These are phyloP conservation scores for Paraphoma chrysanthemicola DNA, from an alignment of 2,329 filamentous ascomycete species.

Conservation along the genomic window DNA sequence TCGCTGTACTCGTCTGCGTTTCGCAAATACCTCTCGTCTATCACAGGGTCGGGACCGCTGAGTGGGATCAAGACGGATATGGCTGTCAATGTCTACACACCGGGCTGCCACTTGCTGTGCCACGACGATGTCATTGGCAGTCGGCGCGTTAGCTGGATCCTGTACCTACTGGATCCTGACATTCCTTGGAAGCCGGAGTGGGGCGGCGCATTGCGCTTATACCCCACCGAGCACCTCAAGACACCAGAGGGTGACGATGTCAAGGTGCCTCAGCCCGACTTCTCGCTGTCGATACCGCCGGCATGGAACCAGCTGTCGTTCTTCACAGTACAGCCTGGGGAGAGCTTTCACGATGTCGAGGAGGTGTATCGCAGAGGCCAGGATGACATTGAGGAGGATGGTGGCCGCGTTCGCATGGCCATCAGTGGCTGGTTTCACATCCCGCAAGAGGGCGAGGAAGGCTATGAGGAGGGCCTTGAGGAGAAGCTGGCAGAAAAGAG, in stretches of 20 bases:
- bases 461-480: constrained; percentile 86
- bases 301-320: constrained; percentile 98
- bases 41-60: constrained; percentile 85
- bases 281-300: constrained; percentile 83
- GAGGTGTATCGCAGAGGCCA: constrained; percentile 81
- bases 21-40: constrained; percentile 83
- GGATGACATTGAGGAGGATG: constrained; percentile 69
- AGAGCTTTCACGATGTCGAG: constrained; percentile 98
- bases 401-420: constrained; percentile 88
- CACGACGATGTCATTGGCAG: constrained; percentile 99
- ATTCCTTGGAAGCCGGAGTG: constrained; percentile 87
- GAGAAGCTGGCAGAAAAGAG: constrained; percentile 88
- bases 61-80: constrained; percentile 97
- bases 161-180: constrained; percentile 94
- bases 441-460: constrained; percentile 90
- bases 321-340: constrained; percentile 97
- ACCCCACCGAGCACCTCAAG: constrained; percentile 71
- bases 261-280: constrained; percentile 80
- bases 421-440: constrained; percentile 99
- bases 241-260: constrained; percentile 76
- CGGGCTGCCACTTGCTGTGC: constrained; percentile 92
- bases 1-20: constrained; percentile 91
- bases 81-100: constrained; percentile 98
- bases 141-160: constrained; percentile 92
- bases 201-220: constrained; percentile 91